These are phyloP conservation scores for Emmonsiellopsis sp. DNA, from an alignment of 2,329 filamentous ascomycete genomes.

Conservation along the genomic window DNA sequence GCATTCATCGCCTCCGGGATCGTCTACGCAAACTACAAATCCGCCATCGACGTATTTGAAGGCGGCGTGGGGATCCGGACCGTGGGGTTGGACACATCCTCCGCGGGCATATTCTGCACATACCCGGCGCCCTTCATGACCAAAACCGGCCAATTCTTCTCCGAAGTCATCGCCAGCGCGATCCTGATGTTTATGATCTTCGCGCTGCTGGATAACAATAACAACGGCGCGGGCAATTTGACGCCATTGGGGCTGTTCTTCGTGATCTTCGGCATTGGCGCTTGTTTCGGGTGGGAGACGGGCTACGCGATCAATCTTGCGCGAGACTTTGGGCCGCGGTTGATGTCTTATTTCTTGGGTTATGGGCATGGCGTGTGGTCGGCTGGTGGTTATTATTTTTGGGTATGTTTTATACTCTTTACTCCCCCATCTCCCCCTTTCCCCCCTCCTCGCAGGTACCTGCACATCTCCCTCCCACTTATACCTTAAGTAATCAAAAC, in stretches of 20 bases:
- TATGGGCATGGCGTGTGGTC: conserved; percentile 60
- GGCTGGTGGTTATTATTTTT: conserved; percentile 62
- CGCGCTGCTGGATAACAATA: conserved; percentile 46
- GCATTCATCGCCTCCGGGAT: conserved; percentile 54
- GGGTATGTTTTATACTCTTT: conserved; percentile 37
- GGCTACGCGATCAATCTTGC: conserved; percentile 68
- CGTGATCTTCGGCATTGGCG: conserved; percentile 62
- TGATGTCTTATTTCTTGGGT: conserved; percentile 58
- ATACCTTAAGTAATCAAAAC: not conserved
- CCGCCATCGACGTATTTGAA: conserved; percentile 56
- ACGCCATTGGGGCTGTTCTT: conserved; percentile 59
- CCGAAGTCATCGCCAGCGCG: conserved; percentile 58
- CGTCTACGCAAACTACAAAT: conserved; percentile 55
- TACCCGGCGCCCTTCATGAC: conserved; percentile 56
- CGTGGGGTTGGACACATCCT: conserved; percentile 49
- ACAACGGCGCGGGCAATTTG: conserved; percentile 45
- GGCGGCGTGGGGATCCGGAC: conserved; percentile 50
- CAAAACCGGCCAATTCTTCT: conserved; percentile 59
- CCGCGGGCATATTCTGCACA: conserved; percentile 63
- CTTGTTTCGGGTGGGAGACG: conserved; percentile 67
- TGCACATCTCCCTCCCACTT: not conserved
- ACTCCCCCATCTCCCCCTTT: conserved; percentile 1
- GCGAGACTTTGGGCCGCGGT: conserved; percentile 59
- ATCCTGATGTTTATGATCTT: conserved; percentile 65
- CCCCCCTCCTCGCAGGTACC: not conserved